Evolutionary conservation across 441 rosid genomes (phyloP).

Genomic region (Syzygium syzygioides): DNA sequence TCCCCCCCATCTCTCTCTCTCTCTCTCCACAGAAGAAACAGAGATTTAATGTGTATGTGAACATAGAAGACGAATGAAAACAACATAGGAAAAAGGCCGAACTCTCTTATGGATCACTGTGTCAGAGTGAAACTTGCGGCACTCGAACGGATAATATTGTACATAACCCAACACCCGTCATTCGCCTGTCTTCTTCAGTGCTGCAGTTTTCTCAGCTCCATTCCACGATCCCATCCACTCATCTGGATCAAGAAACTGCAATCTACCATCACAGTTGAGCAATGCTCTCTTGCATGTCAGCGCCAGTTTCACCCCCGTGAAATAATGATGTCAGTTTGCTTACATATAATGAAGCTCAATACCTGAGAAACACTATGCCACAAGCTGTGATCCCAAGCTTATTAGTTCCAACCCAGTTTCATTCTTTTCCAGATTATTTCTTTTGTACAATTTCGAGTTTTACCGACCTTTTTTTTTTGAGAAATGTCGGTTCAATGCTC

Average conservation of each 20-base stretch:
- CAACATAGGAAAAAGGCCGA: not conserved
- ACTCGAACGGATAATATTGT: not conserved
- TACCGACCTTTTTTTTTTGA: accelerated
- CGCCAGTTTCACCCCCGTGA: too few relatives aligned
- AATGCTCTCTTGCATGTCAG: too few relatives aligned
- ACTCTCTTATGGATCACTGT: not conserved
- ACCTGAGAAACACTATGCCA: not conserved
- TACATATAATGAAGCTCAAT: too few relatives aligned
- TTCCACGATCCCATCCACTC: not conserved
- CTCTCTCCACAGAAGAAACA: not conserved
- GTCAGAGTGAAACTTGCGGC: not conserved
- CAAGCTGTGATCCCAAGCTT: not conserved
- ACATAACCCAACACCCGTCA: not conserved
- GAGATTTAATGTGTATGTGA: not conserved
- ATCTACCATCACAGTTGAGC: not conserved
- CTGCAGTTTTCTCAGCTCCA: not conserved
- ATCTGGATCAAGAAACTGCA: not conserved
- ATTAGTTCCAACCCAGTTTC: not conserved
- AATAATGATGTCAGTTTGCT: too few relatives aligned
- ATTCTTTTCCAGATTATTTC: not conserved
- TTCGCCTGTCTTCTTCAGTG: not conserved
- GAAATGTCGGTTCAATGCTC: not conserved
- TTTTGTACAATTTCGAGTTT: not conserved
- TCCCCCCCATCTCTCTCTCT: not conserved
- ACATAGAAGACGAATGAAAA: not conserved